Evolutionary conservation across 179 eudicot genomes (phyloP).

Genomic region (Heliamphora pulchella): DNA sequence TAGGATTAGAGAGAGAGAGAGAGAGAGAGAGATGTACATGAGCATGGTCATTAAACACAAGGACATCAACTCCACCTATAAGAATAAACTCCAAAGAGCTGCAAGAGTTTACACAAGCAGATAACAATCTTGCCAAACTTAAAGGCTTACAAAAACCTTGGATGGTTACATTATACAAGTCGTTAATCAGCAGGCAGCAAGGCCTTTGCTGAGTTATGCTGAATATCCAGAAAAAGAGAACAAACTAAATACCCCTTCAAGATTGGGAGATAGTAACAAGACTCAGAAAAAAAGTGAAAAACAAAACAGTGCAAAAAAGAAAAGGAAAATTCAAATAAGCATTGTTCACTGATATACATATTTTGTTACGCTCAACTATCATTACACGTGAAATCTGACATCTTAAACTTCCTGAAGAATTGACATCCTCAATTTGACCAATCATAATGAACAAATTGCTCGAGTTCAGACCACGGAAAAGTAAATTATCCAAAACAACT

Average conservation of each 20-base stretch:
- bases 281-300: not conserved
- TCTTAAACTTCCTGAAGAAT: not conserved
- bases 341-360: not conserved
- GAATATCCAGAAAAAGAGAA: not conserved
- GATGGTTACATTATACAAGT: not conserved
- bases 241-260: slow-evolving; percentile 6
- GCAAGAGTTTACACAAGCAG: not conserved
- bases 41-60: too few species aligned
- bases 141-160: not conserved
- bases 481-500: slow-evolving; percentile 21
- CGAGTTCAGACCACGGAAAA: not conserved
- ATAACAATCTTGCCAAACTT: not conserved
- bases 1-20: not conserved
- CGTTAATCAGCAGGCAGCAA: slow-evolving; percentile 5
- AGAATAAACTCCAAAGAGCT: not conserved
- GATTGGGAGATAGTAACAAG: not conserved
- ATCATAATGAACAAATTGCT: slow-evolving; percentile 5
- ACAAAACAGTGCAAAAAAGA: not conserved
- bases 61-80: not conserved
- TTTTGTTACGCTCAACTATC: not conserved
- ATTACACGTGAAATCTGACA: slow-evolving; percentile 12
- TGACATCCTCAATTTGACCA: slow-evolving; percentile 11
- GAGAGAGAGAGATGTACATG: not conserved
- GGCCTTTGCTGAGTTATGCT: not conserved
- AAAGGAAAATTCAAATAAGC: not conserved